Evolutionary conservation across 441 rosid genomes (phyloP), one percentile per base, ranked within the genome.

Genomic region (Gossypium aridum): DNA sequence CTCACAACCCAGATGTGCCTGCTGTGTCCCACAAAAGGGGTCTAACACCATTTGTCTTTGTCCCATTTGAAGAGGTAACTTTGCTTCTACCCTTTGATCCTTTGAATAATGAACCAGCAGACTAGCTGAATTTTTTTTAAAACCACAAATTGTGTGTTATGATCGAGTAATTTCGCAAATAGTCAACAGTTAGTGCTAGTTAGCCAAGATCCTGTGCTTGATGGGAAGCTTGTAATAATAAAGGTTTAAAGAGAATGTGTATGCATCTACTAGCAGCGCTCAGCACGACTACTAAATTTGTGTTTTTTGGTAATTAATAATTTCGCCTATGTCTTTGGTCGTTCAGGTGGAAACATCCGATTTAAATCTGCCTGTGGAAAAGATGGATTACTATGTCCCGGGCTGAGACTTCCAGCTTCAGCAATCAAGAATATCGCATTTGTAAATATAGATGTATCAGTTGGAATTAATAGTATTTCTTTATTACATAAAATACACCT

Each of bases 361-460:
- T 62, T 76, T 95, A 78, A 92, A 95, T 82, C 90, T 95, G 23
- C 97, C 96, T 0, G 94, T 91, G 62, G 98, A 95, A 49, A 90
- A 95, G 85, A 95, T 95, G 99, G 98, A 95, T 83, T 92, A 86
- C 82, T 92, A 83, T 62, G 92, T 90, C 17, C 86, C 99, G 39
- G 99, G 99, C 26, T 95, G 79, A 83, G 37, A 9, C 26, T 47
- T 16, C 22, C 25, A 19, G 70, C 47, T 16, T 14, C 26, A 34
- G 59, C 31, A 4, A 19, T 3, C 8, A 14, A 19, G 76, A 39
- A n/a, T 39, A 14, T 2, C 22, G 12, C 25, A 45, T 23, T 55
- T 82, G 80, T 77, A 74, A 19, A 77, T 79, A 79, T 72, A 65
- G 53, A 31, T 43, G 19, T 53, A 25, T 2, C 51, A 53, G 60